Conservation (phyloP, 345 rosid species). For the Cardamine resedifolia region DNA sequence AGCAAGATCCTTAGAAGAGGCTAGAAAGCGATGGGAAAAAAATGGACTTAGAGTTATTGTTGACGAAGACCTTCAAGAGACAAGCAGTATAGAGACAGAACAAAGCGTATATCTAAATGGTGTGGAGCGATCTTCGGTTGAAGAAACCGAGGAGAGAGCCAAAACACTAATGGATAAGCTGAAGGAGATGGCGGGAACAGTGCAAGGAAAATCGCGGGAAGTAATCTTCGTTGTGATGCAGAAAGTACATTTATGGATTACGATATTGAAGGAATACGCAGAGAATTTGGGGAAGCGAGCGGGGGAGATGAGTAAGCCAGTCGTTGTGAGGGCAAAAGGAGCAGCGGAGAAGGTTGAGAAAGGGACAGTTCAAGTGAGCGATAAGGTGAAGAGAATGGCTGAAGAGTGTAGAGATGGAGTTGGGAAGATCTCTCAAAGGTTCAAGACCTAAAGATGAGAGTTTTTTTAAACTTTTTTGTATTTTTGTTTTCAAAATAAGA, state of each 20-base stretch:
- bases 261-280: constrained; percentile 49
- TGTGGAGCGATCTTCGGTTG: constrained; percentile 48
- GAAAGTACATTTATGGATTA: constrained; percentile 47
- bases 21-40: constrained; percentile 85
- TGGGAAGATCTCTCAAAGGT: constrained; percentile 40
- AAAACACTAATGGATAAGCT: constrained; percentile 62
- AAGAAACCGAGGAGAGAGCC: constrained; percentile 64
- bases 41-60: constrained; percentile 82
- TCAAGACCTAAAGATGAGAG: constrained; percentile 30
- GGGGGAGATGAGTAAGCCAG: constrained; percentile 40
- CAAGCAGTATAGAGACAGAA: constrained; percentile 42
- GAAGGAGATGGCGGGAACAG: constrained; percentile 52
- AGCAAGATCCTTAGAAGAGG: constrained; percentile 82
- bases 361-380: constrained; percentile 47
- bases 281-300: constrained; percentile 36
- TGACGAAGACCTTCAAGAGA: constrained; percentile 72
- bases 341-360: constrained; percentile 59
- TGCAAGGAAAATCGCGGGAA: constrained; percentile 55
- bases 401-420: constrained; percentile 43
- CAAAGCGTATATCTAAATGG: constrained; percentile 49
- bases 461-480: not conserved
- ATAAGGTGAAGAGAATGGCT: constrained; percentile 45
- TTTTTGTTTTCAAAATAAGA: not conserved
- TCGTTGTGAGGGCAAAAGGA: constrained; percentile 38
- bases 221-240: constrained; percentile 50